These are phyloP conservation scores for Talaromyces sp. DNA, from an alignment of 2,329 filamentous ascomycete genomes.

Conservation along the genomic window DNA sequence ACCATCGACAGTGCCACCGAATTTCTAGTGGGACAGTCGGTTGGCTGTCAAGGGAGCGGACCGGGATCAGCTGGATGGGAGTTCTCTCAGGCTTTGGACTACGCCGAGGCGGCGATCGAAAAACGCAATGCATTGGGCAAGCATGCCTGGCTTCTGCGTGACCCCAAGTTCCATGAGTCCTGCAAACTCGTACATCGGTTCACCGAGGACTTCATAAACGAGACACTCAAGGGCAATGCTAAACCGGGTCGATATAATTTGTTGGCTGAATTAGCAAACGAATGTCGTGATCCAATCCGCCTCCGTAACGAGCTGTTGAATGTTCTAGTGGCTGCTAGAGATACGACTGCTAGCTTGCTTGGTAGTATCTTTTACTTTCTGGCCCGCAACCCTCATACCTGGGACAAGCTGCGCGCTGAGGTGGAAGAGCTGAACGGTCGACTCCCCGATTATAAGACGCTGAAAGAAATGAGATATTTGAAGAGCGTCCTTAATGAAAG, in stretches of 20 bases:
- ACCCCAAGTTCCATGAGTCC: constrained; percentile 38
- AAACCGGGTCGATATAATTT: constrained; percentile 52
- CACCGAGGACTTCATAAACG: constrained; percentile 60
- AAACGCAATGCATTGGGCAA: constrained; percentile 26
- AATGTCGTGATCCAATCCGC: constrained; percentile 42
- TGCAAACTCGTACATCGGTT: constrained; percentile 38
- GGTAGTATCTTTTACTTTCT: constrained; percentile 44
- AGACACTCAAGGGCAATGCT: constrained; percentile 55
- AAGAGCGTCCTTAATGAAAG: constrained; percentile 36
- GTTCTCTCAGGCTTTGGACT: constrained; percentile 36
- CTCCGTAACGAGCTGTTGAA: constrained; percentile 48
- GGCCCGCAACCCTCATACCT: constrained; percentile 36
- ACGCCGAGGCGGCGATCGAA: constrained; percentile 28
- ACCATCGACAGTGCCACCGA: constrained; percentile 82
- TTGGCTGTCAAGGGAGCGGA: constrained; percentile 54
- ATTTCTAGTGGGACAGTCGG: constrained; percentile 73
- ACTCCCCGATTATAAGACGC: constrained; percentile 16
- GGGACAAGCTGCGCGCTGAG: constrained; percentile 31
- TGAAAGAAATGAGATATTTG: constrained; percentile 30
- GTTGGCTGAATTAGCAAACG: constrained; percentile 50
- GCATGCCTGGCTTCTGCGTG: constrained; percentile 37
- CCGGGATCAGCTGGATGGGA: constrained; percentile 41
- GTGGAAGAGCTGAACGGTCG: constrained; percentile 45
- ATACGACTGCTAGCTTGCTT: constrained; percentile 47
- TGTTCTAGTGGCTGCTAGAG: constrained; percentile 49